Conservation (phyloP, 768 basidiomycete genomes). For the Tricholoma terreum region DNA sequence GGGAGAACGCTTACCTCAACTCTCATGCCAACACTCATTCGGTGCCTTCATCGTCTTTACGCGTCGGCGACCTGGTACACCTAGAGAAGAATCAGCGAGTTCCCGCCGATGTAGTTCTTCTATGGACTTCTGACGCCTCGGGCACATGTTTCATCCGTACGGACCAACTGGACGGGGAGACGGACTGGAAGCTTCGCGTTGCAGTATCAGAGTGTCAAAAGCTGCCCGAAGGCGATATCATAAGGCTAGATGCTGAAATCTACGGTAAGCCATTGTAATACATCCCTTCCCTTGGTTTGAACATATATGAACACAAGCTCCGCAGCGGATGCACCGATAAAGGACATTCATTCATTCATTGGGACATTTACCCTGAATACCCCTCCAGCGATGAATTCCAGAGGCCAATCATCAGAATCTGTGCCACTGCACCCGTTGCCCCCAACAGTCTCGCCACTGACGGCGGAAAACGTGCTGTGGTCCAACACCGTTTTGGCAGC, state of each 20-base stretch:
- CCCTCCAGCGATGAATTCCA: slow-evolving; percentile 26
- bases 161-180: slow-evolving; percentile 97
- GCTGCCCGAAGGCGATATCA: slow-evolving; percentile 47
- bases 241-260: slow-evolving; percentile 81
- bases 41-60: slow-evolving; percentile 83
- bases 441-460: slow-evolving; percentile 75
- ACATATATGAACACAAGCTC: slow-evolving; percentile 14
- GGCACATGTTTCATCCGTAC: slow-evolving; percentile 98
- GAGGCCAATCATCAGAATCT: slow-evolving; percentile 24
- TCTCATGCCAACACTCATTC: slow-evolving; percentile 60
- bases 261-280: slow-evolving; percentile 56
- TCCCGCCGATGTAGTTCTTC: slow-evolving; percentile 88
- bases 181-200: slow-evolving; percentile 96
- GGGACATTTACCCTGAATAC: slow-evolving; percentile 84
- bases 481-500: slow-evolving; percentile 96
- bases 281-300: slow-evolving; percentile 1
- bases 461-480: slow-evolving; percentile 95
- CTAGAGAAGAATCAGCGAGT: slow-evolving; percentile 98
- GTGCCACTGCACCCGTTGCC: slow-evolving; percentile 40
- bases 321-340: slow-evolving; percentile 88
- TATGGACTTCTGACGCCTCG: slow-evolving; percentile 82
- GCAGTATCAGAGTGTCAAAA: slow-evolving; percentile 85
- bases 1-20: slow-evolving; percentile 41
- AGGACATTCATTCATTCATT: slow-evolving; percentile 94
- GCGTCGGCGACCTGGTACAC: slow-evolving; percentile 86